Evolutionary conservation across 2,329 filamentous ascomycete genomes (phyloP).

Genomic region (Annulohypoxylon truncatum): DNA sequence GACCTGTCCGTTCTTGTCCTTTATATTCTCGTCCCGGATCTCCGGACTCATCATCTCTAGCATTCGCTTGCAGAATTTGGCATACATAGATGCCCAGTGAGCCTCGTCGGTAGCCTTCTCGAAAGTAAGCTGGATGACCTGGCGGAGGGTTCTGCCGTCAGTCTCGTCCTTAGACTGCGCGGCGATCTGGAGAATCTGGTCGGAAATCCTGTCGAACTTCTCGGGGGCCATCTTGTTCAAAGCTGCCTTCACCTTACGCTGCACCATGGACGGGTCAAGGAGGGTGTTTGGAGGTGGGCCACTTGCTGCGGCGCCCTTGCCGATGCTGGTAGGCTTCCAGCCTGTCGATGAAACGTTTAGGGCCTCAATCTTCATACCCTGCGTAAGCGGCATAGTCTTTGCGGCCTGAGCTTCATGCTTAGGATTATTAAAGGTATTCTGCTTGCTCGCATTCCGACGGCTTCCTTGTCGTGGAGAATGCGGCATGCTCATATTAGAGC

Average conservation of each 20-base stretch:
- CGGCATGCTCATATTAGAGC: constrained; percentile 68
- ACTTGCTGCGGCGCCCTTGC: constrained; percentile 56
- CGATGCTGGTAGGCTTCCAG: constrained; percentile 88
- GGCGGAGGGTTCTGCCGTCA: constrained; percentile 92
- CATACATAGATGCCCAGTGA: constrained; percentile 99
- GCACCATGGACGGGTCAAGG: constrained; percentile 91
- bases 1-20: constrained; percentile 87
- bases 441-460: constrained; percentile 74
- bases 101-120: constrained; percentile 99
- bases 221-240: constrained; percentile 99
- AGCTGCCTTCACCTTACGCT: constrained; percentile 97
- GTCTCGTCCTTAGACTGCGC: constrained; percentile 95
- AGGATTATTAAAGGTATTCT: constrained; percentile 61
- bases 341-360: constrained; percentile 78
- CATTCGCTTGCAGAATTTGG: constrained; percentile 98
- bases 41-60: constrained; percentile 93
- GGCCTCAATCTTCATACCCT: constrained; percentile 82
- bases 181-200: constrained; percentile 92
- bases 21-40: constrained; percentile 94
- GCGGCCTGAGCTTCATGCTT: constrained; percentile 76
- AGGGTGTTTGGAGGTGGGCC: constrained; percentile 61
- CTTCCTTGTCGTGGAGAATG: constrained; percentile 78
- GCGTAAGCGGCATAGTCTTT: constrained; percentile 92
- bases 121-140: constrained; percentile 98
- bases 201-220: constrained; percentile 85